Percentiles rank a stretch among this genome's conserved stretches.
phyloP scores from a whole-genome alignment of 75 land plant species.

The Pinus tabuliformis region DNA sequence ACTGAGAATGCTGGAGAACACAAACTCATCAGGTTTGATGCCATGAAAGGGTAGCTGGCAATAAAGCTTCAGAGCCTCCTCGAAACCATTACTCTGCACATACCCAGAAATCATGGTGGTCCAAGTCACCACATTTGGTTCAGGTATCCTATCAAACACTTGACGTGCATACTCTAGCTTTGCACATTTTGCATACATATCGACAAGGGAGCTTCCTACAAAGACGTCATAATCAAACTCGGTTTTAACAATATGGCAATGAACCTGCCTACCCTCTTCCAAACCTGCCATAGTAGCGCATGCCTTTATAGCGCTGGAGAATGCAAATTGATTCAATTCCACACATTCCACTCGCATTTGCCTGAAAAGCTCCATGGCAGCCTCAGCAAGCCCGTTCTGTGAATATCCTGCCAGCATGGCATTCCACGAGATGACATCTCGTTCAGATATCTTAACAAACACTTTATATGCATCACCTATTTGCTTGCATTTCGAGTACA shows the following conservation, averaged over 20 bases:
- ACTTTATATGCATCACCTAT: conserved; percentile 43
- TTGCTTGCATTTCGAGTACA: conserved; percentile 45
- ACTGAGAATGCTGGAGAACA: conserved; percentile 52
- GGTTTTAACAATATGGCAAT: conserved; percentile 27
- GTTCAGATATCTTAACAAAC: conserved; percentile 35
- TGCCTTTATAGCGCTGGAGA: conserved; percentile 52
- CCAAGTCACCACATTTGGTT: conserved; percentile 74
- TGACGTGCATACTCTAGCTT: conserved; percentile 40
- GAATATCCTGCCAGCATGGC: conserved; percentile 53
- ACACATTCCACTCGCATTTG: conserved; percentile 26
- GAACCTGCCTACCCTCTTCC: conserved; percentile 35
- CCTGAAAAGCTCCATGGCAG: conserved; percentile 44
- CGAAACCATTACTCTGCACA: conserved; percentile 27
- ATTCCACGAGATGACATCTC: conserved; percentile 68
- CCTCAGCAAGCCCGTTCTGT: conserved; percentile 32
- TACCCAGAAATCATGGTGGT: conserved; percentile 76
- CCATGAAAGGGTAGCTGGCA: conserved; percentile 25
- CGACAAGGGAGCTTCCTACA: conserved; percentile 58
- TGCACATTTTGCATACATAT: conserved; percentile 76
- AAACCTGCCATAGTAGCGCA: conserved; percentile 27
- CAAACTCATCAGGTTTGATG: conserved; percentile 59
- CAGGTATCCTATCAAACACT: conserved; percentile 63
- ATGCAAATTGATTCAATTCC: conserved; percentile 43
- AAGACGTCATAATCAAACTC: conserved; percentile 44
- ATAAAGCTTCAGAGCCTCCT: conserved; percentile 57